Conservation (phyloP, 2,329 filamentous ascomycete genomes). For the Pyrenochaeta sp. region DNA sequence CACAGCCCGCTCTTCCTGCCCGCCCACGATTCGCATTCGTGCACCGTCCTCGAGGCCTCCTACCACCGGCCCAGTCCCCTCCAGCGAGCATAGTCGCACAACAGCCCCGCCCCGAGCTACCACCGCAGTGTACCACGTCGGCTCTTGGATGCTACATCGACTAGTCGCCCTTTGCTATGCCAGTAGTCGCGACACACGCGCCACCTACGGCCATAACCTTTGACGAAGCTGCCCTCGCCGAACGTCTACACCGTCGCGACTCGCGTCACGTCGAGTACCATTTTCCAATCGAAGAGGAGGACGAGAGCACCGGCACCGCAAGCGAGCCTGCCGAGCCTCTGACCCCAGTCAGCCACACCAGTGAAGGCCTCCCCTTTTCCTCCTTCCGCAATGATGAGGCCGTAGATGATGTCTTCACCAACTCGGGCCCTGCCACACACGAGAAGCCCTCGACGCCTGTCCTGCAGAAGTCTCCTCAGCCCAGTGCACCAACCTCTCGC, state of each 20-base stretch:
- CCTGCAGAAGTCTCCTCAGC: conserved; percentile 5
- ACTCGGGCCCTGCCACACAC: conserved; percentile 17
- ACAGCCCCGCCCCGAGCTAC: background rate
- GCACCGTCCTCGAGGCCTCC: conserved; percentile 29
- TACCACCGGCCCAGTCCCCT: conserved; percentile 46
- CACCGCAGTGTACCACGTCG: no score
- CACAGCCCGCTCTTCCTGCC: conserved; percentile 27
- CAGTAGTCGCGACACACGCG: conserved; percentile 20
- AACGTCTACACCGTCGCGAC: conserved; percentile 33
- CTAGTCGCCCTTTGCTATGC: conserved; percentile 26
- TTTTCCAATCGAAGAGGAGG: conserved; percentile 46
- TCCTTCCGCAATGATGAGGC: conserved; percentile 39
- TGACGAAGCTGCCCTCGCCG: conserved; percentile 27
- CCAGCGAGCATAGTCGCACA: conserved; percentile 39
- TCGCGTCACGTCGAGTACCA: conserved; percentile 37
- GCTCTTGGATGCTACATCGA: background rate
- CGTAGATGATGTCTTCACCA: conserved; percentile 25
- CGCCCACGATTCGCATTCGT: conserved; percentile 24
- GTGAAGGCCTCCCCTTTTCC: conserved; percentile 36
- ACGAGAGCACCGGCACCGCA: conserved; percentile 48
- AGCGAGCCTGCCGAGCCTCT: conserved; percentile 50
- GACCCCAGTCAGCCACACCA: conserved; percentile 48
- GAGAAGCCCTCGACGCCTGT: conserved; percentile 10
- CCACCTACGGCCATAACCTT: conserved; percentile 28
- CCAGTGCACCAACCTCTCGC: background rate